A percentile compares a stretch with the other conserved stretches of the same genome.
These are phyloP conservation scores for Linum trigynum DNA, from an alignment of 345 rosid species.

Conservation along the genomic window DNA sequence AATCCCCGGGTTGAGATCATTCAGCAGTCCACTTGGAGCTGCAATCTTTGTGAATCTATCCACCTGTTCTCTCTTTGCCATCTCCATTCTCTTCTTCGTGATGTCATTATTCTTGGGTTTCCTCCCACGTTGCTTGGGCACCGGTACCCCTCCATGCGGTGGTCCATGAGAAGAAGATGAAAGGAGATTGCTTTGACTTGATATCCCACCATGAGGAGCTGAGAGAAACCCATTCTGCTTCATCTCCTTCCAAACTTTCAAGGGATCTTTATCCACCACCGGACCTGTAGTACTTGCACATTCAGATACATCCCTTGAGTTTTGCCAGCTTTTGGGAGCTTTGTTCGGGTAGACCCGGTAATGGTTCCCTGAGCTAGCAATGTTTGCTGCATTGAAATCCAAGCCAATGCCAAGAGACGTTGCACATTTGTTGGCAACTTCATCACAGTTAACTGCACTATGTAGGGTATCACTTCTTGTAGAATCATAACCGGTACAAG, in stretches of 20 bases:
- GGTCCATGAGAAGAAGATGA: slow-evolving; percentile 20
- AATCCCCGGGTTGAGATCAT: slow-evolving; percentile 83
- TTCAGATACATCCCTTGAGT: slow-evolving; percentile 45
- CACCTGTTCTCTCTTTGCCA: slow-evolving; percentile 64
- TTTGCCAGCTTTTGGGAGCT: slow-evolving; percentile 18
- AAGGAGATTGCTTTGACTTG: slow-evolving; percentile 27
- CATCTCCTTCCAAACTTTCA: slow-evolving; percentile 77
- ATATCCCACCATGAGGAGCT: slow-evolving; percentile 51
- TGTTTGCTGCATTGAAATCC: slow-evolving; percentile 46
- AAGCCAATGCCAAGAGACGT: slow-evolving; percentile 29
- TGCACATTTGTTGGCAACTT: slow-evolving; percentile 14
- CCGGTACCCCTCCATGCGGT: slow-evolving; percentile 39
- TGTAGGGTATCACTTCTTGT: slow-evolving; percentile 10
- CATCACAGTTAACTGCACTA: slow-evolving; percentile 16
- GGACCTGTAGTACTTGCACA: slow-evolving; percentile 59
- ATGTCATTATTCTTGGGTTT: slow-evolving; percentile 41
- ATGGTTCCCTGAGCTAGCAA: slow-evolving; percentile 40
- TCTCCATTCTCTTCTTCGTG: slow-evolving; percentile 54
- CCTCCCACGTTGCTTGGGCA: slow-evolving; percentile 61
- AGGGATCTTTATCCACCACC: slow-evolving; percentile 44
- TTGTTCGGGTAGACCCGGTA: slow-evolving; percentile 27
- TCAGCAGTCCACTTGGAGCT: slow-evolving; percentile 85
- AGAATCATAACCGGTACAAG: slow-evolving; percentile 11
- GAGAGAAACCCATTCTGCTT: slow-evolving; percentile 85
- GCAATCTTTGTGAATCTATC: slow-evolving; percentile 76